Conservation (phyloP, 148 eudicot genomes). For the Camellia japonica region DNA sequence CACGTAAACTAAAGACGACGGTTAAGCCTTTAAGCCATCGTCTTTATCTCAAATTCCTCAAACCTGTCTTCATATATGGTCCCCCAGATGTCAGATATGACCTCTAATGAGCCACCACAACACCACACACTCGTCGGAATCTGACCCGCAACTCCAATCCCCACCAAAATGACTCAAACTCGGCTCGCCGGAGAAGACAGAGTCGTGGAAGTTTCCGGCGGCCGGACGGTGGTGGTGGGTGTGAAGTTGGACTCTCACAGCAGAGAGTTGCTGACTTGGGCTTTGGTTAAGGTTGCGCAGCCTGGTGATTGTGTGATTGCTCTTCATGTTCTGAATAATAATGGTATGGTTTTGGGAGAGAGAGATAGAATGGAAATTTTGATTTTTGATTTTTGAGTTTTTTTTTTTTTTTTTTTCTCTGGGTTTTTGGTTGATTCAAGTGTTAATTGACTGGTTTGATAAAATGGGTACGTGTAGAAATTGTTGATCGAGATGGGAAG, state of each 20-base stretch:
- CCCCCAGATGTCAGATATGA: not conserved
- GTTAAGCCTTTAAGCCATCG: not conserved
- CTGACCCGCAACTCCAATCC: not conserved
- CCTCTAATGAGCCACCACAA: not conserved
- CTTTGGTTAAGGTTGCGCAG: conserved; percentile 65
- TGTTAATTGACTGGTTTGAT: not conserved
- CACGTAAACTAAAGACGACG: not conserved
- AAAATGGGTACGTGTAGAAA: conserved; percentile 27
- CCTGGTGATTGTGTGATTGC: conserved; percentile 87
- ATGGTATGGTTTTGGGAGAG: conserved; percentile 35
- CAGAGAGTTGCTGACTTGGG: conserved; percentile 82
- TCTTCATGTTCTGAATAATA: conserved; percentile 58
- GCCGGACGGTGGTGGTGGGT: conserved; percentile 73
- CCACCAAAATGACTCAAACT: conserved; percentile 30
- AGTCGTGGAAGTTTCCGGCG: conserved; percentile 16
- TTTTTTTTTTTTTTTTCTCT: not conserved
- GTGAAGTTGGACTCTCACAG: conserved; percentile 71
- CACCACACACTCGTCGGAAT: conserved; percentile 6
- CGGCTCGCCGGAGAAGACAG: conserved; percentile 29
- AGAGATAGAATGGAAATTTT: not conserved
- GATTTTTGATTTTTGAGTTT: not conserved
- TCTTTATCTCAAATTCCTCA: not conserved
- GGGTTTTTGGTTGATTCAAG: not conserved
- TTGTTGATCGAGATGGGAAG: conserved; percentile 59
- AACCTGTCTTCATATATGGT: not conserved